These are phyloP conservation scores for Phytophthora nicotianae DNA, from an alignment of 352 stramenopile species.

Conservation along the genomic window DNA sequence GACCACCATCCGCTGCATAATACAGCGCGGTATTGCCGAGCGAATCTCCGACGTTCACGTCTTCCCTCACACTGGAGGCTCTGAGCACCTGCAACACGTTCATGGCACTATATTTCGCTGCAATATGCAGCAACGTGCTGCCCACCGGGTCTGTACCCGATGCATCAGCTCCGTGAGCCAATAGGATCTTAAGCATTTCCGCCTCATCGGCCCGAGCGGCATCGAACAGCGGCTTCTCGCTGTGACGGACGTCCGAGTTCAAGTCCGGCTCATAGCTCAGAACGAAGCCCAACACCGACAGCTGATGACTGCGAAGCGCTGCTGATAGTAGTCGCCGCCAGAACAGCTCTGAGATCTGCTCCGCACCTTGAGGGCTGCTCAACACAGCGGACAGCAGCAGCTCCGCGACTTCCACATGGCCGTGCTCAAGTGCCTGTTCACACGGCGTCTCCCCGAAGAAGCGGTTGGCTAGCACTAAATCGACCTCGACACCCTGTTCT, in stretches of 20 bases:
- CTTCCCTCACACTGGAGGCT: slow-evolving; percentile 18
- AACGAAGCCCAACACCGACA: slow-evolving; percentile 37
- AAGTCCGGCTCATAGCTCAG: slow-evolving; percentile 39
- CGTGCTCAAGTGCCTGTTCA: slow-evolving; percentile 42
- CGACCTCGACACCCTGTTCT: slow-evolving; percentile 9
- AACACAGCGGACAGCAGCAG: slow-evolving; percentile 26
- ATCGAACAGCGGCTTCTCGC: slow-evolving; percentile 40
- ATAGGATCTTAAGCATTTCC: slow-evolving; percentile 35
- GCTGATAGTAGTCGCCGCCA: slow-evolving; percentile 31
- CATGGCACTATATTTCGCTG: slow-evolving; percentile 33
- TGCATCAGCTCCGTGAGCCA: slow-evolving; percentile 31
- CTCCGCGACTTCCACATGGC: slow-evolving; percentile 29
- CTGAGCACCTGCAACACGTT: slow-evolving; percentile 25
- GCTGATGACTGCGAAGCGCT: slow-evolving; percentile 30
- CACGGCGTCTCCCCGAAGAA: slow-evolving; percentile 45
- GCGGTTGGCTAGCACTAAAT: slow-evolving; percentile 21
- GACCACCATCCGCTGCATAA: slow-evolving; percentile 33
- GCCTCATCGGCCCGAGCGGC: slow-evolving; percentile 25
- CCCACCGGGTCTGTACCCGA: slow-evolving; percentile 26
- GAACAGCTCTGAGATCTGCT: slow-evolving; percentile 34
- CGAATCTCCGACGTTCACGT: slow-evolving; percentile 34
- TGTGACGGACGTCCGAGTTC: slow-evolving; percentile 31
- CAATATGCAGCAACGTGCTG: slow-evolving; percentile 42
- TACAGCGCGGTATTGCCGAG: slow-evolving; percentile 42
- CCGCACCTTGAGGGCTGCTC: slow-evolving; percentile 4